Evolutionary conservation across 2,329 filamentous ascomycete genomes (phyloP).

Genomic region (Fusarium xylarioides): DNA sequence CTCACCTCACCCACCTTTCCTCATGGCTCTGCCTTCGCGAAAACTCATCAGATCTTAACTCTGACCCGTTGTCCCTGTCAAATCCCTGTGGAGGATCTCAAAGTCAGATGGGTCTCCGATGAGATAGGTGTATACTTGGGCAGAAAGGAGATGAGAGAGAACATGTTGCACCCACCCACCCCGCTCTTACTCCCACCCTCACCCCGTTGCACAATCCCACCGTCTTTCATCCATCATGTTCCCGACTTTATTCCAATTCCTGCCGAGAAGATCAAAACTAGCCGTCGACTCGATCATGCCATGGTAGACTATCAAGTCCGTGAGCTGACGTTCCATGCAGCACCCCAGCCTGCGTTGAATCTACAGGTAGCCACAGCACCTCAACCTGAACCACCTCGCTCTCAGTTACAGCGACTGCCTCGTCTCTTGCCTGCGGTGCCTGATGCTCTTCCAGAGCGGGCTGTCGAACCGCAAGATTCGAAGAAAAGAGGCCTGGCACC

Average conservation of each 20-base stretch:
- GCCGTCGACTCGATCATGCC: conserved; percentile 34
- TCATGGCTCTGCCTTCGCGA: neutral
- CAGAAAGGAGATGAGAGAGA: conserved; percentile 35
- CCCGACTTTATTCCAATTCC: conserved; percentile 22
- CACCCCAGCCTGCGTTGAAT: conserved; percentile 32
- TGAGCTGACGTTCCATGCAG: conserved; percentile 45
- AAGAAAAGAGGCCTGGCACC: conserved; percentile 9
- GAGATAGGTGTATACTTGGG: conserved; percentile 27
- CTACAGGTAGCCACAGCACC: conserved; percentile 18
- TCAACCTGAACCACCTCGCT: conserved; percentile 10
- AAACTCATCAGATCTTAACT: neutral
- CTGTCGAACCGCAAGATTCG: conserved; percentile 9
- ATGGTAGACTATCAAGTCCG: conserved; percentile 40
- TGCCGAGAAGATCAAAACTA: conserved; percentile 21
- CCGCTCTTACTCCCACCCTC: conserved; percentile 33
- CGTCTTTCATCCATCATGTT: conserved; percentile 29
- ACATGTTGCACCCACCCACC: conserved; percentile 38
- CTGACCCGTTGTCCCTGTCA: conserved; percentile 9
- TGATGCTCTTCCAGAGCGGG: conserved; percentile 1
- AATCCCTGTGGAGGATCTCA: conserved; percentile 29
- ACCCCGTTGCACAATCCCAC: conserved; percentile 21
- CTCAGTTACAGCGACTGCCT: conserved; percentile 23
- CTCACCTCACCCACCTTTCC: neutral
- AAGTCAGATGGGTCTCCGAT: conserved; percentile 33
- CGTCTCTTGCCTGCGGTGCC: conserved; percentile 25